Evolutionary conservation across 73 alveolate genomes (phyloP), one percentile per base, ranked within the genome.

Genomic region (Effrenium voratum): DNA sequence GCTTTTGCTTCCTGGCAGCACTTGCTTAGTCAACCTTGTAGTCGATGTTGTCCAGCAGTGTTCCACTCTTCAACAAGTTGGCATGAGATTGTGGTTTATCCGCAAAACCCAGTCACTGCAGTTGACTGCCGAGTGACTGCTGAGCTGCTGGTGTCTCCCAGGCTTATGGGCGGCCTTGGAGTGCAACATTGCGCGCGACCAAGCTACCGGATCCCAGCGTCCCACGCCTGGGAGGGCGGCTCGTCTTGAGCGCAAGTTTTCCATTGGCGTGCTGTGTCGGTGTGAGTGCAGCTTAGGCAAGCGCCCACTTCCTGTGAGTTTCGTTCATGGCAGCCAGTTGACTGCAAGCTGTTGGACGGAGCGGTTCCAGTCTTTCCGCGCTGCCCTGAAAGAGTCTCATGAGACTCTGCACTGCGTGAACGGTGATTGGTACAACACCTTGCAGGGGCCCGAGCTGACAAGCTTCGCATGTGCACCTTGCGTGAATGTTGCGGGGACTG

Each of bases 391-490:
- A 36, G 75, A 60, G 45, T n/a, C 97, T 26, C 28, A 57, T 28
- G 97, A 90, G 86, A 90, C 86, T n/a, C 36, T 90, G 57, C 97
- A 90, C 60, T 90, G 97, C 40, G 97, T 90, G 66, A 90, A 90
- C 55, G 97, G 97, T n/a, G 92, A 82, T 47, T 82, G 92, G 92
- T 82, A 49, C 97, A 90, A 90, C 75, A 46, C 76, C 47, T 34
- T 72, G 82, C 82, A 72, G 82, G 49, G n/a, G n/a, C 82, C 82
- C 1, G 49, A 72, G 38, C 82, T 72, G 36, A 72, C 47, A 36
- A 43, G 41, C 43, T 90, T 90, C 87, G 47, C 59, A 4, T 90
- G 97, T 19, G 97, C 66, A 57, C 97, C 97, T 6, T 90, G 97
- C 57, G 97, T 90, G 1, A 41, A 2, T 16, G 97, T 90, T 41